Evolutionary conservation across 139 green algal species (phyloP).

Genomic region (Chlorella sp.): DNA sequence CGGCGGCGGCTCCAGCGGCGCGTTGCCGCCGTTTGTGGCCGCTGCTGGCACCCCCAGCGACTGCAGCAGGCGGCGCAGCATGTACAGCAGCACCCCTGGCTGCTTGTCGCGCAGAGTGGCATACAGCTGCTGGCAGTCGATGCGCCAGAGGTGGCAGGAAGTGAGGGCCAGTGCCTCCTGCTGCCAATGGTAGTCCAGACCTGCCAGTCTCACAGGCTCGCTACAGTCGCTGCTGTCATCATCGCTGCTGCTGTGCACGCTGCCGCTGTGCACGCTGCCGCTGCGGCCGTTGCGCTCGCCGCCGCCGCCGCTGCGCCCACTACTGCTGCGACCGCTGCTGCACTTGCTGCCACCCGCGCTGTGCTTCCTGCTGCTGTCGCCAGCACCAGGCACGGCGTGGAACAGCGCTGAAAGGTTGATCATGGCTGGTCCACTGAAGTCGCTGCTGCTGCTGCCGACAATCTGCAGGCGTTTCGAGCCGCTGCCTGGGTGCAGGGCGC

Average conservation of each 20-base stretch:
- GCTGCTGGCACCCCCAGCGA: not conserved
- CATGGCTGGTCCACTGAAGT: conserved; percentile 5
- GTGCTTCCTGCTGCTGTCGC: not conserved
- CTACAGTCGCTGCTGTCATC: not conserved
- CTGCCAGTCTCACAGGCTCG: not conserved
- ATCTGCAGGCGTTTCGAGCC: not conserved
- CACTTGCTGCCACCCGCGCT: not conserved
- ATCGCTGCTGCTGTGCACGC: not conserved
- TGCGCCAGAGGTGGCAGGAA: conserved; percentile 10
- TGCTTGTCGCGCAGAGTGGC: not conserved
- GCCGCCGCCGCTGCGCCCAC: too few relatives aligned
- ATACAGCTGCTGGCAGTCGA: not conserved
- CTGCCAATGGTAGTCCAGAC: not conserved
- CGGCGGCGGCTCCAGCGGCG: too few relatives aligned
- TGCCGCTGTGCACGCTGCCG: not conserved
- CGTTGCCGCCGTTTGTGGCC: not conserved
- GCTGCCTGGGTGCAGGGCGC: not conserved
- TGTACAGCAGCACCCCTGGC: not conserved
- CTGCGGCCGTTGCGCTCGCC: not conserved
- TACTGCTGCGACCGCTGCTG: too few relatives aligned
- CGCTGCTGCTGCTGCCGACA: too few relatives aligned
- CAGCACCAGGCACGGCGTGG: not conserved
- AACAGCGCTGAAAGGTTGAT: not conserved
- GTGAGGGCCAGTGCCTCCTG: not conserved
- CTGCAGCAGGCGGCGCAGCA: not conserved